Conservation (phyloP, 805 yeast genomes). For the Kodamaea kaohsiungensis region DNA sequence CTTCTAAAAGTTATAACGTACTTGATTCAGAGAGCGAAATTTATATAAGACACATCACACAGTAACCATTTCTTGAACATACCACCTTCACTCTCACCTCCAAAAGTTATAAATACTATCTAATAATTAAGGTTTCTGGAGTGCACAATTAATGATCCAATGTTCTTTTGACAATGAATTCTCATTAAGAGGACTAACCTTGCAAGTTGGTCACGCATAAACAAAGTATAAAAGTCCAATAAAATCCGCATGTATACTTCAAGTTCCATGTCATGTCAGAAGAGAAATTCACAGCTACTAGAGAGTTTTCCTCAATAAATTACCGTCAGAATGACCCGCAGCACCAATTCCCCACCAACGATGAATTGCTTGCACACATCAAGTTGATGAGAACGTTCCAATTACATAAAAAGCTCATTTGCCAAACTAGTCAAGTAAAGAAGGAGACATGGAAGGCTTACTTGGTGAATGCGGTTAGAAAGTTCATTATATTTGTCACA, state of each 20-base stretch:
- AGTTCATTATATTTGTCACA: slow-evolving; percentile 21
- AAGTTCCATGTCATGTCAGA: not conserved
- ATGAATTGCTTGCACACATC: slow-evolving; percentile 22
- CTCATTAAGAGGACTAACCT: not conserved
- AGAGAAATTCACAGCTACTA: not conserved
- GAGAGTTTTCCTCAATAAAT: not conserved
- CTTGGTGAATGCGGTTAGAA: slow-evolving; percentile 21
- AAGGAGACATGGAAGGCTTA: slow-evolving; percentile 22
- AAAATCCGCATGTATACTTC: not conserved
- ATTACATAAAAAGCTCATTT: slow-evolving; percentile 12
- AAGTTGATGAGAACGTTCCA: slow-evolving; percentile 23
- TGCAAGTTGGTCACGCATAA: not conserved
- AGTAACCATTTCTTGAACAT: too few species aligned
- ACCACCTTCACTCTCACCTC: too few species aligned
- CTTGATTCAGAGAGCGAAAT: too few species aligned
- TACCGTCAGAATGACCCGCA: not conserved
- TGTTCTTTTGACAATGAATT: not conserved
- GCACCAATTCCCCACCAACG: not conserved
- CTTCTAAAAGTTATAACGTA: too few species aligned
- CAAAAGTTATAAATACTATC: too few species aligned
- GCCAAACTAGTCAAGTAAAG: not conserved
- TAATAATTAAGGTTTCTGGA: not conserved
- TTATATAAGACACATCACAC: too few species aligned
- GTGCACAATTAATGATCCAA: not conserved
- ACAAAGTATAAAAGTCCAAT: too few species aligned